A percentile compares a stretch with the other conserved stretches of the same genome.
phyloP scores from a whole-genome alignment of 495 filamentous ascomycete species.

The Lophiotrema nucula region DNA sequence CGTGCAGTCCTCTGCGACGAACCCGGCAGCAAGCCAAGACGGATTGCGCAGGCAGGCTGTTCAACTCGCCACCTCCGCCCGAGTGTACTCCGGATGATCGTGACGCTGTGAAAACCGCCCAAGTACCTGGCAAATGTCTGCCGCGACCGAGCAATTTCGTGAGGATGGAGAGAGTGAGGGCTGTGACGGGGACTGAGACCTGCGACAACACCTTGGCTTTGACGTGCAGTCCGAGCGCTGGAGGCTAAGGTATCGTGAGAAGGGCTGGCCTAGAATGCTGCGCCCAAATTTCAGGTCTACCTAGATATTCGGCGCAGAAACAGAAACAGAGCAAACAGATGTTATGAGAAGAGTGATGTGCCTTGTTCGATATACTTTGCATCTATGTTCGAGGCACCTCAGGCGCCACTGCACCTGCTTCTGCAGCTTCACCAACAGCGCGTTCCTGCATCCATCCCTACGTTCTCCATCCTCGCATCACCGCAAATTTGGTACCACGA shows the following conservation, averaged over 20 bases:
- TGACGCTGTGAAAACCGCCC: neutral
- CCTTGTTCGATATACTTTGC: neutral
- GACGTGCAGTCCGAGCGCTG: too few species aligned
- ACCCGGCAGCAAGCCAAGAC: neutral
- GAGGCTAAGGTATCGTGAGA: too few species aligned
- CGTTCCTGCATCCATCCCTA: neutral
- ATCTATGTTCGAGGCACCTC: neutral
- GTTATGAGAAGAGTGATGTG: too few species aligned
- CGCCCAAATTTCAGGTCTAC: too few species aligned
- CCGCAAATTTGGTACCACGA: neutral
- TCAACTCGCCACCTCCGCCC: neutral
- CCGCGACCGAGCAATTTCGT: neutral
- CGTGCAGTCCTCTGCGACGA: neutral
- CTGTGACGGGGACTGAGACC: too few species aligned
- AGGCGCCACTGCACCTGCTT: neutral
- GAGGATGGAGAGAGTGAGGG: neutral
- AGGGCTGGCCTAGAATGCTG: too few species aligned
- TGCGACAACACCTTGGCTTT: too few species aligned
- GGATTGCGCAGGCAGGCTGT: neutral
- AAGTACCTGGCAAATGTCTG: neutral
- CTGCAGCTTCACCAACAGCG: neutral
- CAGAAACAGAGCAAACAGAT: too few species aligned
- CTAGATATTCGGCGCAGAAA: too few species aligned
- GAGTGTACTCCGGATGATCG: neutral
- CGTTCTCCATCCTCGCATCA: neutral